A percentile compares a stretch with the other conserved stretches of the same genome.
These are phyloP conservation scores for Sabuloglossum arenarium DNA, from an alignment of 495 filamentous ascomycete species.

Conservation along the genomic window DNA sequence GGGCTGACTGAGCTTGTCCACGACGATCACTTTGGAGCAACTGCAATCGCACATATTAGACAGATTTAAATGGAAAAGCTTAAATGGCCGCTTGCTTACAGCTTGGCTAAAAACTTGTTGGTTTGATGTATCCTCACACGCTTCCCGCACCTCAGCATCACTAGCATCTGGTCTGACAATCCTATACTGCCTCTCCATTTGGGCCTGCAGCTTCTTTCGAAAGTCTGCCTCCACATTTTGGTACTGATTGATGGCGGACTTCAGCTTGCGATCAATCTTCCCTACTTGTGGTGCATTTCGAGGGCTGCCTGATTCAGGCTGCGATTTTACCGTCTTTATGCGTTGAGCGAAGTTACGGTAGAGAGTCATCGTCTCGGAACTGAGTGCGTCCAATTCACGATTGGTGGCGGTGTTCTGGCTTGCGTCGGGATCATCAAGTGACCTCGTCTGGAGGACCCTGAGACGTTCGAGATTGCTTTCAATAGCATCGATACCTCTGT, in stretches of 20 bases:
- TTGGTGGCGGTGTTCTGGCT: constrained; percentile 27
- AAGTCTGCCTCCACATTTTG: constrained; percentile 56
- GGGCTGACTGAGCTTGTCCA: constrained; percentile 56
- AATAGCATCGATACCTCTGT: constrained; percentile 52
- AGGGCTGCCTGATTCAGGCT: constrained; percentile 46
- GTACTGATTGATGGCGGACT: constrained; percentile 58
- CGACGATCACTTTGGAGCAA: constrained; percentile 48
- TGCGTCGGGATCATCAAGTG: constrained; percentile 37
- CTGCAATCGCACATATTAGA: constrained; percentile 7
- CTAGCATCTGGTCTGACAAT: constrained; percentile 73
- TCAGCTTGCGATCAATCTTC: constrained; percentile 54
- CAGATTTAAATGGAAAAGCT: constrained; percentile 3
- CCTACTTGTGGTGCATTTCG: constrained; percentile 60
- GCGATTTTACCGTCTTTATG: constrained; percentile 58
- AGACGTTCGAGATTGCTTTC: constrained; percentile 41
- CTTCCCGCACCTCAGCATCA: constrained; percentile 59
- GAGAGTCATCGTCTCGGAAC: constrained; percentile 53
- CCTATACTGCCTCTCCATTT: constrained; percentile 71
- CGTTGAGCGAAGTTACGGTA: constrained; percentile 57
- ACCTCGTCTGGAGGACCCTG: constrained; percentile 31
- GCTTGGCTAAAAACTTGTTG: constrained; percentile 67
- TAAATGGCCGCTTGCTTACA: constrained; percentile 24
- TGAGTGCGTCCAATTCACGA: constrained; percentile 34
- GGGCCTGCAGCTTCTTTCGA: constrained; percentile 53
- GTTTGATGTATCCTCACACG: constrained; percentile 46